phyloP scores from a whole-genome alignment of 176 grass and related monocot species.

The Avena insularis region DNA sequence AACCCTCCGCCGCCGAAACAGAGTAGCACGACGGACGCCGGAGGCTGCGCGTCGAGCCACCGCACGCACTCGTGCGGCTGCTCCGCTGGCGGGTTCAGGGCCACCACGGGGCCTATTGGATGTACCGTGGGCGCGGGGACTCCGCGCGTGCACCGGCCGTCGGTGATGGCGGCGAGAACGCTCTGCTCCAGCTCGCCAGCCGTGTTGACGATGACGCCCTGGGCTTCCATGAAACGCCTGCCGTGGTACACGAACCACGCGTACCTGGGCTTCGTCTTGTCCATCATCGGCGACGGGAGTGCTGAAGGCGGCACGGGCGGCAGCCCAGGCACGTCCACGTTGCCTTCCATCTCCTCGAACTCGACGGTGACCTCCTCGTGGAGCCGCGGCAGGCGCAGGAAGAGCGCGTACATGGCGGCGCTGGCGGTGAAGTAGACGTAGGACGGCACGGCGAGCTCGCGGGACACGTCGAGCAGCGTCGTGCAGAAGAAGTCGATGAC shows the following conservation, averaged over 20 bases:
- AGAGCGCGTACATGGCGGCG: slow-evolving; percentile 26
- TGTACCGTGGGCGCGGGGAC: not conserved
- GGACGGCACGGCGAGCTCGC: slow-evolving; percentile 5
- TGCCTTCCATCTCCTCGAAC: slow-evolving; percentile 24
- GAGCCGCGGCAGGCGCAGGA: slow-evolving; percentile 24
- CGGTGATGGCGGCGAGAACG: not conserved
- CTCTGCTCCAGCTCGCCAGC: slow-evolving; percentile 3
- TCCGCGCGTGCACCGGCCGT: not conserved
- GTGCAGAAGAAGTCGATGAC: slow-evolving; percentile 24
- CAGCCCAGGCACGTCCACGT: slow-evolving; percentile 2
- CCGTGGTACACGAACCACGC: slow-evolving; percentile 14
- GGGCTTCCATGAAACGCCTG: not conserved
- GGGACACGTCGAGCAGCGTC: slow-evolving; percentile 6
- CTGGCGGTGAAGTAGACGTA: slow-evolving; percentile 20
- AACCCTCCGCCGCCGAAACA: not conserved
- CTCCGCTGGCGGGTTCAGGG: not conserved
- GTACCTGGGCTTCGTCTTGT: not conserved
- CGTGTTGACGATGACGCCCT: slow-evolving; percentile 14
- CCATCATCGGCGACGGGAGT: not conserved
- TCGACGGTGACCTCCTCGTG: slow-evolving; percentile 11
- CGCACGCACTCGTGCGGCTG: slow-evolving; percentile 19
- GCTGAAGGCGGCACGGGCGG: not conserved
- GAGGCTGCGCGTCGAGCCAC: slow-evolving; percentile 31
- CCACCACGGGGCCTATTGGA: slow-evolving; percentile 9
- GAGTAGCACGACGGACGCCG: slow-evolving; percentile 7